Conservation (phyloP, 2,329 filamentous ascomycete species). For the Chaetomium strumarium region DNA sequence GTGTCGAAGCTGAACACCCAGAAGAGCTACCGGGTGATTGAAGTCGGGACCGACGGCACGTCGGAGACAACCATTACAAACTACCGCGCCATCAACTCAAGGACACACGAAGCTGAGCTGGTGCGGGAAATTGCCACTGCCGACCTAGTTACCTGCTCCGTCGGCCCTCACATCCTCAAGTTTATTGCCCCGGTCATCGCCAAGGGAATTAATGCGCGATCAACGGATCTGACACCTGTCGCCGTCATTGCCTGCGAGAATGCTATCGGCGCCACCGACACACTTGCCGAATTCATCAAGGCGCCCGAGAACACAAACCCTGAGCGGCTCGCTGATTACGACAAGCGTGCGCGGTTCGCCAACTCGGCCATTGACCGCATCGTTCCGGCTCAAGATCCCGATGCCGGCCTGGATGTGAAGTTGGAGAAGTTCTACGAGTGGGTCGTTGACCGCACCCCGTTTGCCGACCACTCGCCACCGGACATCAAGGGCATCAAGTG, state of each 20-base stretch:
- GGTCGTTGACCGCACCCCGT: conserved; percentile 87
- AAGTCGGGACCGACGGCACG: conserved; percentile 81
- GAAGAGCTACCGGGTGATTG: conserved; percentile 82
- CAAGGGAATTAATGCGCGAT: conserved; percentile 79
- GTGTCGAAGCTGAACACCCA: conserved; percentile 73
- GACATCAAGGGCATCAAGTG: conserved; percentile 84
- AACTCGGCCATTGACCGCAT: conserved; percentile 99
- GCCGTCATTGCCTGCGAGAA: conserved; percentile 98
- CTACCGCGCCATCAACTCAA: conserved; percentile 96
- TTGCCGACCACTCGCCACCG: conserved; percentile 64
- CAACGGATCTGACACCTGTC: conserved; percentile 58
- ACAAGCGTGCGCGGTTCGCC: conserved; percentile 77
- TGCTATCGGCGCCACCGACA: conserved; percentile 89
- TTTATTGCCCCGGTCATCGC: conserved; percentile 95
- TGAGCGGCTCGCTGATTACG: conserved; percentile 61
- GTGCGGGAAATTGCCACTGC: conserved; percentile 80
- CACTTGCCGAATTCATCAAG: conserved; percentile 75
- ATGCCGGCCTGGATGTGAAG: conserved; percentile 80
- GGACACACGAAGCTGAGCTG: conserved; percentile 72
- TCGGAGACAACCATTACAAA: conserved; percentile 80
- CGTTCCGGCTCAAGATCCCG: conserved; percentile 78
- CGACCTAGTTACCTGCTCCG: conserved; percentile 91
- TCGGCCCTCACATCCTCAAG: conserved; percentile 91
- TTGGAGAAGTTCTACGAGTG: conserved; percentile 99
- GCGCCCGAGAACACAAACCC: conserved; percentile 64